Conservation (phyloP, 2,329 filamentous ascomycete species). For the Penicillium rolfsii region DNA sequence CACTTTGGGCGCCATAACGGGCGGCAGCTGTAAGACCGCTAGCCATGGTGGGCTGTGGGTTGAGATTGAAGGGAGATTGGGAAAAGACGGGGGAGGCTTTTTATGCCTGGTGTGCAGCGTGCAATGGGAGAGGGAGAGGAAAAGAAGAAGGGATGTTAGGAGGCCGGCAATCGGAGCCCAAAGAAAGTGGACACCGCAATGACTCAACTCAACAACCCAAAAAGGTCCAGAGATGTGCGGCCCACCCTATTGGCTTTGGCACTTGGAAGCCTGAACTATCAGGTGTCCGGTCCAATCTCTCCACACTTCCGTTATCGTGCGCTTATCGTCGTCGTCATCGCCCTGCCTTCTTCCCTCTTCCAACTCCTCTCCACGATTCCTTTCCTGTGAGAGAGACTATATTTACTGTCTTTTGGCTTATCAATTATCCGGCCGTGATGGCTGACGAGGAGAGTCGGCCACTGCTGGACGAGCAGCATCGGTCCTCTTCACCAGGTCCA, state of each 20-base stretch:
- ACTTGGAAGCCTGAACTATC: slow-evolving; percentile 12
- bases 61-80: slow-evolving; percentile 7
- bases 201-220: slow-evolving; percentile 20
- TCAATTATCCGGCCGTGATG: slow-evolving; percentile 32
- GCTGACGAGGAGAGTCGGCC: slow-evolving; percentile 39
- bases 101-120: slow-evolving; percentile 5
- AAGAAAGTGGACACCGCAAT: slow-evolving; percentile 18
- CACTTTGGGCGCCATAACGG: slow-evolving; percentile 33
- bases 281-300: slow-evolving; percentile 15
- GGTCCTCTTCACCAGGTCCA: slow-evolving; percentile 27
- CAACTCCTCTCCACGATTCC: slow-evolving; percentile 7
- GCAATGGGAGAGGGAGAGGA: slow-evolving; percentile 10
- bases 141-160: background rate
- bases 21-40: slow-evolving; percentile 34
- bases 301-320: slow-evolving; percentile 28
- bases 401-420: slow-evolving; percentile 3
- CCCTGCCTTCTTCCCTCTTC: background rate
- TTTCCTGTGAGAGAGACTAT: background rate
- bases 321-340: slow-evolving; percentile 27
- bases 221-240: slow-evolving; percentile 15
- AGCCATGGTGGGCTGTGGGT: slow-evolving; percentile 30
- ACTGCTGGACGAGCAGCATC: slow-evolving; percentile 34
- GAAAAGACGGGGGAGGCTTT: background rate
- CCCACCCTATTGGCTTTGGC: background rate
- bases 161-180: slow-evolving; percentile 5